These are phyloP conservation scores for Mucor circinelloides DNA, from an alignment of 371 early-diverging fungal genomes.

Conservation along the genomic window DNA sequence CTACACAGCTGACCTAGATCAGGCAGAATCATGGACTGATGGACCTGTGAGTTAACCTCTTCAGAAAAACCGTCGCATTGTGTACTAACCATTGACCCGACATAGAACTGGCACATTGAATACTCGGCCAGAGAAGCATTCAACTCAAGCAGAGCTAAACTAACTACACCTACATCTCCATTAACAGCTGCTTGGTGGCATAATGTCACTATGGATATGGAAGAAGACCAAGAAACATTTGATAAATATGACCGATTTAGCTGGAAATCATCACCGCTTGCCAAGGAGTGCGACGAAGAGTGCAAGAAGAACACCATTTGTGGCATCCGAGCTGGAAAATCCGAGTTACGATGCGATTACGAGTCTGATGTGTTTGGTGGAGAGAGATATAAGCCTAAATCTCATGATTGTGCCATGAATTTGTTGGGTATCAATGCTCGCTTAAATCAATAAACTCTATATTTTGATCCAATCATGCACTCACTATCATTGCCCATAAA, in stretches of 20 bases:
- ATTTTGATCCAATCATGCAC: neutral
- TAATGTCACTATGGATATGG: conserved; percentile 54
- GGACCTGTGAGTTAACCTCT: conserved; percentile 37
- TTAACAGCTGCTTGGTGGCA: conserved; percentile 66
- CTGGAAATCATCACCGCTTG: conserved; percentile 44
- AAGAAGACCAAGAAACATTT: conserved; percentile 37
- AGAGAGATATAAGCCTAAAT: conserved; percentile 5
- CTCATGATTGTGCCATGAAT: conserved; percentile 13
- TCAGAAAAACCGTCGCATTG: neutral
- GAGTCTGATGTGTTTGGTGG: conserved; percentile 21
- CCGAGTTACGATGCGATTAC: conserved; percentile 52
- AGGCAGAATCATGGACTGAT: conserved; percentile 40
- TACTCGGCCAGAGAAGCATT: conserved; percentile 59
- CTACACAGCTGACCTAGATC: conserved; percentile 54
- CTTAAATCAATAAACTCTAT: neutral
- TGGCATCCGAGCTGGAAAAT: conserved; percentile 56
- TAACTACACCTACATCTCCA: conserved; percentile 31
- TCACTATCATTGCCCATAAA: neutral
- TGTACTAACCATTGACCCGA: neutral
- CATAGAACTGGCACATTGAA: conserved; percentile 61
- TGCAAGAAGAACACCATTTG: conserved; percentile 51
- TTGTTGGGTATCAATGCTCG: neutral
- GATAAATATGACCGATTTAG: conserved; percentile 6
- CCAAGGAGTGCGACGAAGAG: conserved; percentile 35
- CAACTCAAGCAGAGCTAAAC: conserved; percentile 28